These are phyloP conservation scores for Earliella scabrosa DNA, from an alignment of 1,284 basidiomycete genomes.

Conservation along the genomic window DNA sequence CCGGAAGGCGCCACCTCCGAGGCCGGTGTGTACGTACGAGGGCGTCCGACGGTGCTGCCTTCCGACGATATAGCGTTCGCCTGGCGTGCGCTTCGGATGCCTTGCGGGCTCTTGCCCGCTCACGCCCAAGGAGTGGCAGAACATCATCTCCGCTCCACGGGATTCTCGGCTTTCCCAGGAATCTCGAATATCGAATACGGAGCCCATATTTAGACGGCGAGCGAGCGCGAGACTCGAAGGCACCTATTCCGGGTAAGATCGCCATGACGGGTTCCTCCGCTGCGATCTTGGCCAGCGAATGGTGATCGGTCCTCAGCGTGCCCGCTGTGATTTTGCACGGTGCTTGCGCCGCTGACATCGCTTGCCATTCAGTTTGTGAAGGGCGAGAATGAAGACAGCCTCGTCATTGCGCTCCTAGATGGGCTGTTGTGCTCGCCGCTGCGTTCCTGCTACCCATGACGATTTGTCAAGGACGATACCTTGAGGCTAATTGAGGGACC, in stretches of 20 bases:
- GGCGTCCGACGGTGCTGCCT: no score
- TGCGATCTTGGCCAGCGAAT: constrained; percentile 5
- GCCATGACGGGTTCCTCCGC: background rate
- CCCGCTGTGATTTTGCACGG: background rate
- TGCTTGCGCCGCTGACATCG: background rate
- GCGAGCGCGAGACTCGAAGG: constrained; percentile 1
- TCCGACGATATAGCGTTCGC: no score
- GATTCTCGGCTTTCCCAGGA: constrained; percentile 9
- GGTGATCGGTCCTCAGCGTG: background rate
- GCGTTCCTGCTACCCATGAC: background rate
- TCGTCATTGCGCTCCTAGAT: background rate
- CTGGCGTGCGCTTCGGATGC: background rate
- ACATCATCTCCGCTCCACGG: constrained; percentile 12
- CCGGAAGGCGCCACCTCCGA: constrained; percentile 1
- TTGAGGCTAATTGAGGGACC: constrained; percentile 9
- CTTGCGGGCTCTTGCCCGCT: constrained; percentile 3
- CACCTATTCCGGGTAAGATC: constrained; percentile 8
- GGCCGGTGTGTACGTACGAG: background rate
- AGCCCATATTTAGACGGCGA: background rate
- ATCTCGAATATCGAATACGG: constrained; percentile 1
- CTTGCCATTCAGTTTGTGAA: background rate
- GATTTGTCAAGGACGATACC: constrained; percentile 4
- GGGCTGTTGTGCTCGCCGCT: background rate
- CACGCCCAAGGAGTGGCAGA: constrained; percentile 4
- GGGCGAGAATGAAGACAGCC: background rate